Conservation (phyloP, 768 basidiomycete species). For the Grammothele lineata region DNA sequence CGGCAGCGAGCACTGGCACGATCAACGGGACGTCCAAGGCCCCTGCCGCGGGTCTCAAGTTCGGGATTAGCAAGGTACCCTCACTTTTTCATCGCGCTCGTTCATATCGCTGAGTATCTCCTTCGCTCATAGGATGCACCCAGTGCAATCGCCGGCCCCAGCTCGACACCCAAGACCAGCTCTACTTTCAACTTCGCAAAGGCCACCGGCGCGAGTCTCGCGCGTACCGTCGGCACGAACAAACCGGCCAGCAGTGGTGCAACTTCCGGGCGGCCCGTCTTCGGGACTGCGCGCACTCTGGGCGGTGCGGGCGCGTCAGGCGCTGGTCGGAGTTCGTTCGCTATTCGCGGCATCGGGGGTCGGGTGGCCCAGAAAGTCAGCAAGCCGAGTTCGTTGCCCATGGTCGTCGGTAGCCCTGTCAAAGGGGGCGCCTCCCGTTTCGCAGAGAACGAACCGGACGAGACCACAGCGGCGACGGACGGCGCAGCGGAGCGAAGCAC, state of each 20-base stretch:
- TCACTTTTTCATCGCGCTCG: too few species aligned
- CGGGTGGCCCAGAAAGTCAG: constrained; percentile 32
- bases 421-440: constrained; percentile 25
- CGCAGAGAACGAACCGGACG: constrained; percentile 1
- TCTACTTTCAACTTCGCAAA: too few species aligned
- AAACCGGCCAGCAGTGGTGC: too few species aligned
- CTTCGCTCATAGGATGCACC: too few species aligned
- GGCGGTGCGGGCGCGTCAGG: background rate
- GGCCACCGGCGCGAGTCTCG: background rate
- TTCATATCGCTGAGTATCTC: too few species aligned
- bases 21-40: background rate
- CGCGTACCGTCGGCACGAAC: too few species aligned
- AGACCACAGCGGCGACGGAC: background rate
- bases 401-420: constrained; percentile 43
- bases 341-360: constrained; percentile 7
- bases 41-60: background rate
- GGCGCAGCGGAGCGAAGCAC: background rate
- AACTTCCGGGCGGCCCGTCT: too few species aligned
- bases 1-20: background rate
- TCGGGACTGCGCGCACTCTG: background rate
- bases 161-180: too few species aligned
- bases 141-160: too few species aligned
- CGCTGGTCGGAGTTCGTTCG: background rate
- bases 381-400: constrained; percentile 40
- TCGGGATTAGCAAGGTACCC: too few species aligned